Percentiles rank a stretch among this genome's conserved stretches.
Evolutionary conservation across 2,329 filamentous ascomycete species (phyloP).

Genomic region (Aureobasidium sp.): DNA sequence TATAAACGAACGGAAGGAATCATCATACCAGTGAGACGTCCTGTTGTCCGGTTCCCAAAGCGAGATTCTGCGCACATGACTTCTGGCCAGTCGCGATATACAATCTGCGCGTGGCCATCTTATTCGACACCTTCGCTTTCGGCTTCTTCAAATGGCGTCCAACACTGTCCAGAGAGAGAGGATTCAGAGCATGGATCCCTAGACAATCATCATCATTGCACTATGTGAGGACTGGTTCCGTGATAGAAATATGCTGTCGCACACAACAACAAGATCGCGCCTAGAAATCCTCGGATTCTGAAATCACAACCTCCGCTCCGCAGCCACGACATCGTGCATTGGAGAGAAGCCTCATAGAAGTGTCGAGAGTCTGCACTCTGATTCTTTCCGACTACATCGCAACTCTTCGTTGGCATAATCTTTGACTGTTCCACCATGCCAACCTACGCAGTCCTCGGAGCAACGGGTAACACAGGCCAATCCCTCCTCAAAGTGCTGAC

Average conservation of each 20-base stretch:
- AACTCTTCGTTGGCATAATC: background rate
- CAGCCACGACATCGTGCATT: background rate
- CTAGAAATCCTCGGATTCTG: background rate
- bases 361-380: background rate
- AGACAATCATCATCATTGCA: too few relatives aligned
- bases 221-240: too few relatives aligned
- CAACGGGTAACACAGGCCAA: constrained; percentile 36
- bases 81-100: too few relatives aligned
- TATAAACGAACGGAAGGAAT: too few relatives aligned
- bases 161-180: too few relatives aligned
- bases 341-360: background rate
- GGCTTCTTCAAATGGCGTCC: too few relatives aligned
- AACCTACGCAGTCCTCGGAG: constrained; percentile 18
- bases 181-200: too few relatives aligned
- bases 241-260: background rate
- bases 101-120: too few relatives aligned
- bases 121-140: too few relatives aligned
- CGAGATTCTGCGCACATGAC: too few relatives aligned
- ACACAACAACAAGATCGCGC: background rate
- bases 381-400: background rate
- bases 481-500: constrained; percentile 38
- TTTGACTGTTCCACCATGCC: background rate
- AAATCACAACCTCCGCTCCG: background rate
- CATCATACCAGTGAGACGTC: too few relatives aligned
- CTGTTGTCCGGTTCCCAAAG: too few relatives aligned